Percentiles rank a stretch among this genome's conserved stretches.
These are phyloP conservation scores for Fragilariopsis cylindrus DNA, from an alignment of 108 stramenopile species.

Conservation along the genomic window DNA sequence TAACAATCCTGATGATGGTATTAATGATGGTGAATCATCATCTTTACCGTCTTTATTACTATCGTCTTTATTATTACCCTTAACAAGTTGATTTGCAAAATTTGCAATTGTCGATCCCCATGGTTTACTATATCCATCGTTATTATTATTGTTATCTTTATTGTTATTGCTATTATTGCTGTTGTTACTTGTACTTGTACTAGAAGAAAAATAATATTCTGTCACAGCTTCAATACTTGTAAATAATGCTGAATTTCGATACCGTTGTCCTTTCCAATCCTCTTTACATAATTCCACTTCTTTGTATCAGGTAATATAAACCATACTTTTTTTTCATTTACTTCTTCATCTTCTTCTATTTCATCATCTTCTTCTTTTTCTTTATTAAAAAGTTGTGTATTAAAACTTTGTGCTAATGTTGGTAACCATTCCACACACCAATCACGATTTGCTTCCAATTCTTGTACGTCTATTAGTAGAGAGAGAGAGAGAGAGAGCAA, in stretches of 20 bases:
- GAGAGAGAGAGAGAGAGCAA: not conserved
- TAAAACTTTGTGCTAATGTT: slow-evolving; percentile 29
- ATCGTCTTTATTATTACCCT: slow-evolving; percentile 53
- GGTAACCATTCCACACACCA: slow-evolving; percentile 71
- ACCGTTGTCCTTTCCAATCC: slow-evolving; percentile 72
- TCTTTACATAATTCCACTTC: slow-evolving; percentile 75
- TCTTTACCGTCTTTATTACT: not conserved
- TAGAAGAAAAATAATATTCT: slow-evolving; percentile 26
- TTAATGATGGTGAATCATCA: too few species aligned
- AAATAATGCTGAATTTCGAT: slow-evolving; percentile 56
- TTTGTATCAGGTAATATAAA: slow-evolving; percentile 83
- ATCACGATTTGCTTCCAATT: slow-evolving; percentile 79
- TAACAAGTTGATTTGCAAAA: slow-evolving; percentile 53
- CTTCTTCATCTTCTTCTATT: not conserved
- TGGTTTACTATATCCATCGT: slow-evolving; percentile 58
- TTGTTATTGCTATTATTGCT: slow-evolving; percentile 26
- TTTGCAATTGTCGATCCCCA: slow-evolving; percentile 79
- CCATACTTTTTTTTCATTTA: slow-evolving; percentile 51
- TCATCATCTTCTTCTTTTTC: not conserved
- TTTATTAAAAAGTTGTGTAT: not conserved
- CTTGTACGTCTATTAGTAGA: slow-evolving; percentile 50
- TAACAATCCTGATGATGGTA: slow-evolving; percentile 48
- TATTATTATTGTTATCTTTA: not conserved
- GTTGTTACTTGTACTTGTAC: not conserved
- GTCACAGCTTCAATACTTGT: slow-evolving; percentile 82